These are phyloP conservation scores for Cladophialophora immunda DNA, from an alignment of 2,329 filamentous ascomycete genomes.

Conservation along the genomic window DNA sequence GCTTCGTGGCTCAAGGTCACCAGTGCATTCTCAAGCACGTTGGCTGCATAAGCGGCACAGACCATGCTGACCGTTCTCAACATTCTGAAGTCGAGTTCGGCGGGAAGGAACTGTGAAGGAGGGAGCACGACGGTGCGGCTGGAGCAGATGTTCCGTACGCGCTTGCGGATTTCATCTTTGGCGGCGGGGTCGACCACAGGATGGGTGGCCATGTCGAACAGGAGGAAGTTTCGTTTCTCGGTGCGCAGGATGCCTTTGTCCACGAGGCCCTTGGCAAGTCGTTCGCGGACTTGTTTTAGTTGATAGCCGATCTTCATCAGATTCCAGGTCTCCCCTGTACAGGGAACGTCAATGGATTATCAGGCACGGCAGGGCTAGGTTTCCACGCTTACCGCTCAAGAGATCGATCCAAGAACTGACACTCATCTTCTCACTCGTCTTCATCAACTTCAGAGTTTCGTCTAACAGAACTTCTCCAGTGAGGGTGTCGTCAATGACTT, in stretches of 20 bases:
- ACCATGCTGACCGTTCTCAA: conserved; percentile 94
- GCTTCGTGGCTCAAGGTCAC: conserved; percentile 93
- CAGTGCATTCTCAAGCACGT: conserved; percentile 97
- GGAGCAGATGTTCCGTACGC: conserved; percentile 90
- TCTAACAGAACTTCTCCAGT: conserved; percentile 97
- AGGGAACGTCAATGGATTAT: background rate
- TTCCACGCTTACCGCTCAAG: conserved; percentile 80
- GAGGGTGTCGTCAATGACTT: conserved; percentile 94
- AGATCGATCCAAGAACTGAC: conserved; percentile 99
- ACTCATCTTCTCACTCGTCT: conserved; percentile 99
- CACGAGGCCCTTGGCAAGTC: conserved; percentile 94
- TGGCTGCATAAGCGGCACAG: conserved; percentile 96
- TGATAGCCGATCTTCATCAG: conserved; percentile 99
- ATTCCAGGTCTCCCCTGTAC: conserved; percentile 95
- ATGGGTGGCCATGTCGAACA: conserved; percentile 99
- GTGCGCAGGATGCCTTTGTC: conserved; percentile 98
- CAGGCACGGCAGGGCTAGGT: background rate
- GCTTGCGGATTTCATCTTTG: conserved; percentile 94
- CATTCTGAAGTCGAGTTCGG: conserved; percentile 93
- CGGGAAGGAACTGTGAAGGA: conserved; percentile 85
- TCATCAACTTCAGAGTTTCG: conserved; percentile 99
- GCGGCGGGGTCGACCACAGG: conserved; percentile 95
- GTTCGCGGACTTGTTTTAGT: conserved; percentile 97
- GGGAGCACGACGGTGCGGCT: conserved; percentile 93
- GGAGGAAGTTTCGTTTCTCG: conserved; percentile 98